Base-by-base conservation (phyloP, 2,329 filamentous ascomycete genomes). In the Piedraia hortae region DNA sequence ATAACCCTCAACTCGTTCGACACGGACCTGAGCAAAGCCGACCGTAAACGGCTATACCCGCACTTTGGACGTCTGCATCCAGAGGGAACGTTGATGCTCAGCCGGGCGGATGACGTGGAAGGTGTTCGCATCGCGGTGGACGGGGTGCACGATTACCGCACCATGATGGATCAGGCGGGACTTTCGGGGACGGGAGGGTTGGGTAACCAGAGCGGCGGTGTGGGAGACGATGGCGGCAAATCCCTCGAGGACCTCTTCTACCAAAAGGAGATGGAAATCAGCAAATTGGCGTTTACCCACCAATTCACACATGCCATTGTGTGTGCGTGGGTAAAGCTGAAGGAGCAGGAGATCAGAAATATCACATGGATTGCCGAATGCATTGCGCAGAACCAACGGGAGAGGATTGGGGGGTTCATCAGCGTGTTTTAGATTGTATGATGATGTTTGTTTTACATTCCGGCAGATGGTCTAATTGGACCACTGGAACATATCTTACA, bases 321-420 rank as follows among this genome's bases (percentile, higher is more conserved):
- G 22, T 97, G 93, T 44, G 78, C 78, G 10, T 97, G 85, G 85
- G 75, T 97, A 27, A 91, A 89, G 55, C 53, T 97, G 39, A 66
- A 80, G 45, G 85, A 97, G 50, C 85, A 93, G 80, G 85, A 97
- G 71, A 91, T 93, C 38, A 73, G 85, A 33, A 97, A 97, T 50
- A 90, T 97, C 41, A 93, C 85, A 22, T 97, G 85, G 85, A 97
- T 97, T 47, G 72, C 85, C 11, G 85, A 97, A 50, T 97, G 85
- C 53, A 97, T 97, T 60, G 85, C 85, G 25, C 85, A 97, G 52
- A 91, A 90, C 55, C 85, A 97, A 51, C 97, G 97, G 56, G 85
- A 97, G 49, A 66, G 85, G 43, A 93, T 97, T 45, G 73, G 75
- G 37, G 97, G 93, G 52, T 97, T 89, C 50, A 97, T 97, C 46